Evolutionary conservation across 306 rosid genomes (phyloP).

Genomic region (Corylus heterophylla): DNA sequence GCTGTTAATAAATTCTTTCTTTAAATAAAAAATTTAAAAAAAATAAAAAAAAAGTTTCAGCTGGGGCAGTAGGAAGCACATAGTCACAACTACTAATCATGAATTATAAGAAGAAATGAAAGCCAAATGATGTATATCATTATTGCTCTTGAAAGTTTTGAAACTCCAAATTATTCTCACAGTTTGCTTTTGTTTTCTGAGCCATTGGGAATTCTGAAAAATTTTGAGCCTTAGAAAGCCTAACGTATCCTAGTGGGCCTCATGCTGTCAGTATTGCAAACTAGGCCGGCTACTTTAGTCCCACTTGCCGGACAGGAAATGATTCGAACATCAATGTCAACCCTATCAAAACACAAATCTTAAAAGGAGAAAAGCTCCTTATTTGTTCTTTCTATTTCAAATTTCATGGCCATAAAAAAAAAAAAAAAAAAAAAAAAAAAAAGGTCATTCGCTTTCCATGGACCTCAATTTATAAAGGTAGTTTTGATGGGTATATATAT

Average conservation of each 20-base stretch:
- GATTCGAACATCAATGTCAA: neutral
- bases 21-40: too few relatives aligned
- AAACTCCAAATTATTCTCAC: neutral
- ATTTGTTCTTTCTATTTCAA: too few relatives aligned
- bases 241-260: neutral
- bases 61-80: neutral
- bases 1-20: too few relatives aligned
- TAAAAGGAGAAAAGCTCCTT: neutral
- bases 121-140: neutral
- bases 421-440: too few relatives aligned
- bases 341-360: neutral
- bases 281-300: conserved; percentile 4
- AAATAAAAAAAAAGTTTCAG: too few relatives aligned
- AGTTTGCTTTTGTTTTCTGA: neutral
- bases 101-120: neutral
- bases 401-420: too few relatives aligned
- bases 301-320: neutral
- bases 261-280: neutral
- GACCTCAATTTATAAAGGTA: too few relatives aligned
- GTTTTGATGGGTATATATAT: too few relatives aligned
- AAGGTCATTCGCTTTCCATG: too few relatives aligned
- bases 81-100: neutral
- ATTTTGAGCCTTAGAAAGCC: neutral
- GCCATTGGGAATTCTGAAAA: neutral
- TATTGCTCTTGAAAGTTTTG: neutral